Conservation (phyloP, 176 grass and related monocot species). For the Hsuehochloa calcarea region DNA sequence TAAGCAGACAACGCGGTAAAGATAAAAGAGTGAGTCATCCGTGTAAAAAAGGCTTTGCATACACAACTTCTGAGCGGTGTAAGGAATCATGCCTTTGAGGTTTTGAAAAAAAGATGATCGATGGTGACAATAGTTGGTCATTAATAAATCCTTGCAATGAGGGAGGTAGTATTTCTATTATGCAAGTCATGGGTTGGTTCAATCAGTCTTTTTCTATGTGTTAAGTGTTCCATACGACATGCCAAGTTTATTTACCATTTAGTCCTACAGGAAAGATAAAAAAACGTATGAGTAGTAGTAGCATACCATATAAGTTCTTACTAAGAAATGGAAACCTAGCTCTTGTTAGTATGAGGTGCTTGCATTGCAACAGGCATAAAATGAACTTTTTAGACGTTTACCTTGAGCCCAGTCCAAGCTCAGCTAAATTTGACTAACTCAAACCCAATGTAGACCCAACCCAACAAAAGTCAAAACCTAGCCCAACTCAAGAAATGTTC, state of each 20-base stretch:
- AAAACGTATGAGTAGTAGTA: background rate
- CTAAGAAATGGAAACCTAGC: background rate
- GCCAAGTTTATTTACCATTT: background rate
- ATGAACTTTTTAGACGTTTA: background rate
- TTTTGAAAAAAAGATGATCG: background rate
- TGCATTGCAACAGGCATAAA: background rate
- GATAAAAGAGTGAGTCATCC: slow-evolving; percentile 5
- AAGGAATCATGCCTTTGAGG: background rate
- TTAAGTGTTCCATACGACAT: background rate
- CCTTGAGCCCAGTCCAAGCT: background rate
- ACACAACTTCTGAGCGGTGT: background rate
- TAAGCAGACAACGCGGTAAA: background rate
- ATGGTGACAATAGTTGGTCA: background rate
- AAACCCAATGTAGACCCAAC: background rate
- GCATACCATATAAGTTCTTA: background rate
- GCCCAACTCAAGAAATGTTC: background rate
- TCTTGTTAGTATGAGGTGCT: background rate
- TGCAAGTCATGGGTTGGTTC: slow-evolving; percentile 1
- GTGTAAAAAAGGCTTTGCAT: background rate
- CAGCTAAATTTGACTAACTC: background rate
- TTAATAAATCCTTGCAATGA: background rate
- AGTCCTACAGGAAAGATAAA: background rate
- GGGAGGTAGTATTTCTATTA: background rate
- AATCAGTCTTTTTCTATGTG: background rate
- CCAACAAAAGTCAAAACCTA: background rate